Conservation (phyloP, 345 rosid genomes). For the Excoecaria agallocha region DNA sequence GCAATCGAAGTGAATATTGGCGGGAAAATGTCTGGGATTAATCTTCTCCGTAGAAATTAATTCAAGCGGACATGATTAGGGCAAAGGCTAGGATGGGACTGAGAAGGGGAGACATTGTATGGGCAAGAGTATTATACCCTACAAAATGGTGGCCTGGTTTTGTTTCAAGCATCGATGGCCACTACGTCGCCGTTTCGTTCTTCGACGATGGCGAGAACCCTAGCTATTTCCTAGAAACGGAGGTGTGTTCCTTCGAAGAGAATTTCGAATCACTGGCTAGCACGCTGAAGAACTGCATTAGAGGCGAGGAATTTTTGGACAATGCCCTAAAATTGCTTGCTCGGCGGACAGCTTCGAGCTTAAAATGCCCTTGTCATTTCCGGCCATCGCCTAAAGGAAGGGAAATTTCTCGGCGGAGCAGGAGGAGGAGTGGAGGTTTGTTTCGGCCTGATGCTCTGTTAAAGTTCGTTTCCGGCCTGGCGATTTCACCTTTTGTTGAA, state of each 20-base stretch:
- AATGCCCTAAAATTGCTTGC: background rate
- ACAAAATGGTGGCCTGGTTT: conserved; percentile 31
- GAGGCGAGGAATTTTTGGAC: conserved; percentile 9
- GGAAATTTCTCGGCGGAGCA: background rate
- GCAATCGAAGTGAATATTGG: background rate
- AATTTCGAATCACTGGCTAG: background rate
- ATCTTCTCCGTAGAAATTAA: background rate
- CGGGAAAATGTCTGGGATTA: background rate
- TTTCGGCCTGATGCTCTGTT: background rate
- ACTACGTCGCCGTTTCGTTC: conserved; percentile 21
- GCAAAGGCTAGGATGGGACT: background rate
- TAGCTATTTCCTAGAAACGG: conserved; percentile 5
- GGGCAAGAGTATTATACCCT: conserved; percentile 31
- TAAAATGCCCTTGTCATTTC: conserved; percentile 7
- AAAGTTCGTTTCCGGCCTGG: conserved; percentile 1
- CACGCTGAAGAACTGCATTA: background rate
- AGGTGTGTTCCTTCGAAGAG: conserved; percentile 11
- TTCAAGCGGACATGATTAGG: no score
- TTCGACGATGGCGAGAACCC: background rate
- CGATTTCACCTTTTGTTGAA: background rate
- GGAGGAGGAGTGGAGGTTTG: background rate
- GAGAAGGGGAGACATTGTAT: conserved; percentile 18
- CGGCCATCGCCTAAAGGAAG: background rate
- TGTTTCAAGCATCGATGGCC: conserved; percentile 4
- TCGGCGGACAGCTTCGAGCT: background rate